Conservation (phyloP, 2,329 filamentous ascomycete genomes). For the Botrytis deweyae region DNA sequence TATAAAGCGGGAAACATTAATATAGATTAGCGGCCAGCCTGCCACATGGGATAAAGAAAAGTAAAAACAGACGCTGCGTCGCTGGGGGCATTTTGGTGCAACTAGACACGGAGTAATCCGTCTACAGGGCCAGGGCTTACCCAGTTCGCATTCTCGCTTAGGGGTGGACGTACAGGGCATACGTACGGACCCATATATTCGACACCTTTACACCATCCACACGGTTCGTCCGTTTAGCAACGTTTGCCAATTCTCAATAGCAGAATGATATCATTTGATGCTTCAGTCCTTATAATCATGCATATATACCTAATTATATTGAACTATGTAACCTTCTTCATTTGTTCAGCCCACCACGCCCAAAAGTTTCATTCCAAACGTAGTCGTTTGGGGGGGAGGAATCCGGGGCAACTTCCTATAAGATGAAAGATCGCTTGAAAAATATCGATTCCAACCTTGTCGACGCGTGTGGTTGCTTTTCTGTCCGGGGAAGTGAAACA, state of each 20-base stretch:
- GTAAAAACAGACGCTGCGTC: neutral
- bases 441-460: slow-evolving; percentile 11
- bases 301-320: neutral
- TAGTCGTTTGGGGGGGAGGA: neutral
- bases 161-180: neutral
- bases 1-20: neutral
- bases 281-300: neutral
- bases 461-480: neutral
- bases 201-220: neutral
- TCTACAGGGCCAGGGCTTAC: neutral
- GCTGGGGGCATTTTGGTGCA: neutral
- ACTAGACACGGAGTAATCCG: neutral
- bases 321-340: neutral
- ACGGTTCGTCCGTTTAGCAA: neutral
- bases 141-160: neutral
- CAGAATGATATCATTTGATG: neutral
- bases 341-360: neutral
- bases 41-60: slow-evolving; percentile 8
- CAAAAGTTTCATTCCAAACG: neutral
- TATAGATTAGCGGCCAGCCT: neutral
- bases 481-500: slow-evolving; percentile 14
- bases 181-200: neutral
- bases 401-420: neutral
- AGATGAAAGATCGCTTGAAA: neutral
- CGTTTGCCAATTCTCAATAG: neutral